Conservation (phyloP, 805 yeast species). For the Metschnikowia chrysomelidarum region DNA sequence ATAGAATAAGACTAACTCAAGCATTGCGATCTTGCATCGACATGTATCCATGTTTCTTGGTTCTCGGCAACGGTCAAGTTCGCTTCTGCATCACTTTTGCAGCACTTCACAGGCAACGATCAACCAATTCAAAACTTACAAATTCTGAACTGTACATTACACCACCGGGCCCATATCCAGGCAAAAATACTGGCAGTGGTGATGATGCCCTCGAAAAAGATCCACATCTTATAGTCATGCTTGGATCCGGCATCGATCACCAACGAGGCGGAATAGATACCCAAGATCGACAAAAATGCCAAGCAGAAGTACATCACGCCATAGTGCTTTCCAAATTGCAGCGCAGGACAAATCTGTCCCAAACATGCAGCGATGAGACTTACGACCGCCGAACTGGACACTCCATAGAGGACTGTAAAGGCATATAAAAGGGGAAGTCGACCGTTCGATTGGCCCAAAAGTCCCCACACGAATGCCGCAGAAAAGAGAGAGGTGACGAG, state of each 20-base stretch:
- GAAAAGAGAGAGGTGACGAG: slow-evolving; percentile 31
- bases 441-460: slow-evolving; percentile 29
- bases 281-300: slow-evolving; percentile 14
- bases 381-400: slow-evolving; percentile 61
- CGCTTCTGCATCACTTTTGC: no score
- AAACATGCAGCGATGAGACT: slow-evolving; percentile 68
- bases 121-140: no score
- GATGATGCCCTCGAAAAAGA: slow-evolving; percentile 13
- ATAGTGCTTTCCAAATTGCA: slow-evolving; percentile 64
- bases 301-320: slow-evolving; percentile 53
- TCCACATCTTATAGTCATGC: slow-evolving; percentile 14
- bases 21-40: no score
- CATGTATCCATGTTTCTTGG: no score
- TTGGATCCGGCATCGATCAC: slow-evolving; percentile 13
- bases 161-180: slow-evolving; percentile 18
- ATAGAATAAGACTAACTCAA: no score
- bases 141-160: slow-evolving; percentile 11
- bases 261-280: slow-evolving; percentile 14
- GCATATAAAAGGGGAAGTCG: slow-evolving; percentile 39
- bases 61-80: no score
- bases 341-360: slow-evolving; percentile 59
- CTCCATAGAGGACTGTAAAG: slow-evolving; percentile 56
- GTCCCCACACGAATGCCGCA: slow-evolving; percentile 31
- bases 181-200: slow-evolving; percentile 8
- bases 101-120: no score